Evolutionary conservation across 345 rosid species (phyloP), one percentile per base, ranked within the genome.

Genomic region (Luvunga scandens): DNA sequence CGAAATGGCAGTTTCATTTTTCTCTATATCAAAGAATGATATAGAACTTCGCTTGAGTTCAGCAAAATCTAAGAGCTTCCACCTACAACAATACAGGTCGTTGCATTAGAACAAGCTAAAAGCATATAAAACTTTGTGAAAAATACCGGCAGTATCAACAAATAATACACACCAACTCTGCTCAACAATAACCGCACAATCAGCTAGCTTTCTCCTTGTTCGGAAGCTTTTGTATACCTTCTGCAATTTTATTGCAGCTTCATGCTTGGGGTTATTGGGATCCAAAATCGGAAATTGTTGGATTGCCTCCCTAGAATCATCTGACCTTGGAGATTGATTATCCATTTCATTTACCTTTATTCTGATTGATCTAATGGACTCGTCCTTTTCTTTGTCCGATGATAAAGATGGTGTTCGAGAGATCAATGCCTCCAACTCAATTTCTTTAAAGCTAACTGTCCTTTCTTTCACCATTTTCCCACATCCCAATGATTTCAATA

Each of bases 151-250:
- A 16, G 42, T 70, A 45, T 18, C 10, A 75, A 63, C 3, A 59
- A 62, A 75, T 63, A 9, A 34, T 18, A 81, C 78, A 70, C 34
- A 96, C 99, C 98, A 91, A 90, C 97, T 90, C 82, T 94, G 98
- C 80, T 91, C 98, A 34, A 89, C 93, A 45, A 93, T 89, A 69
- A 97, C 98, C 0, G 97, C 98, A 77, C 99, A 93, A 87, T 97
- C 98, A 0, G 99, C 99, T 4, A 93, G 91, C 90, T 90, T 91
- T 89, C 99, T 81, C 77, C 99, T 87, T 5, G 98, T 96, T 36
- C 99, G 84, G 77, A 96, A 96, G 79, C 99, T 96, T 75, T 93
- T 96, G 77, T 92, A 96, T 63, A 91, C 98, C 63, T 96, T 96
- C 90, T 91, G 98, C 79, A 96, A 81, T 77, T 89, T 91, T 48